These are phyloP conservation scores for Cladosporium sp. DNA, from an alignment of 2,329 filamentous ascomycete genomes.

Conservation along the genomic window DNA sequence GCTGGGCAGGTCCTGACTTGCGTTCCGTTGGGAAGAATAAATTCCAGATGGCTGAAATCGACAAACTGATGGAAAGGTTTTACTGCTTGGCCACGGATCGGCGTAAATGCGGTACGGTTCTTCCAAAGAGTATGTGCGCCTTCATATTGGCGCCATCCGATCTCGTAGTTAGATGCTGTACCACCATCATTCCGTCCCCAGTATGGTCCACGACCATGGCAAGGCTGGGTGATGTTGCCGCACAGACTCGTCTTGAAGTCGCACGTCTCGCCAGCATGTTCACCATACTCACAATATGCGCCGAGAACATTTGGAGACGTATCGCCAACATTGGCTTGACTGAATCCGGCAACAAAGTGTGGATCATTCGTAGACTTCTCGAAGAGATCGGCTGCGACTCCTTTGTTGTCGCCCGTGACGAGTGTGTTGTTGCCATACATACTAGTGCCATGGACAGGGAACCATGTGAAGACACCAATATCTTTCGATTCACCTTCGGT, in stretches of 20 bases:
- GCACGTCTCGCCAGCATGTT: constrained; percentile 58
- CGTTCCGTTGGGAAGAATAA: constrained; percentile 68
- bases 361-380: constrained; percentile 60
- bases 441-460: constrained; percentile 86
- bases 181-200: constrained; percentile 61
- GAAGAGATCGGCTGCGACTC: constrained; percentile 80
- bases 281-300: constrained; percentile 84
- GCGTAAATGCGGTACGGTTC: constrained; percentile 37
- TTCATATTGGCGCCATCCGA: constrained; percentile 67
- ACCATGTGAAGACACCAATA: constrained; percentile 83
- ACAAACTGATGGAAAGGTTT: constrained; percentile 82
- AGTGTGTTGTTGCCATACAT: constrained; percentile 89
- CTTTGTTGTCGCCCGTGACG: constrained; percentile 93
- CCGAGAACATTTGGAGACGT: constrained; percentile 84
- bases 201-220: constrained; percentile 69
- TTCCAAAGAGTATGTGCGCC: constrained; percentile 59
- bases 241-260: constrained; percentile 82
- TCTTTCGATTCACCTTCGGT: constrained; percentile 70
- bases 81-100: constrained; percentile 62
- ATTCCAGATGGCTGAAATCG: constrained; percentile 72
- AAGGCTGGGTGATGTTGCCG: constrained; percentile 64
- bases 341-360: constrained; percentile 84
- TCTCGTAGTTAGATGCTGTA: constrained; percentile 71
- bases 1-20: constrained; percentile 74
- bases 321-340: constrained; percentile 86